Percentiles rank a stretch among this genome's conserved stretches.
Evolutionary conservation across 768 basidiomycete species (phyloP).

Genomic region (Pleurotus tuoliensis): DNA sequence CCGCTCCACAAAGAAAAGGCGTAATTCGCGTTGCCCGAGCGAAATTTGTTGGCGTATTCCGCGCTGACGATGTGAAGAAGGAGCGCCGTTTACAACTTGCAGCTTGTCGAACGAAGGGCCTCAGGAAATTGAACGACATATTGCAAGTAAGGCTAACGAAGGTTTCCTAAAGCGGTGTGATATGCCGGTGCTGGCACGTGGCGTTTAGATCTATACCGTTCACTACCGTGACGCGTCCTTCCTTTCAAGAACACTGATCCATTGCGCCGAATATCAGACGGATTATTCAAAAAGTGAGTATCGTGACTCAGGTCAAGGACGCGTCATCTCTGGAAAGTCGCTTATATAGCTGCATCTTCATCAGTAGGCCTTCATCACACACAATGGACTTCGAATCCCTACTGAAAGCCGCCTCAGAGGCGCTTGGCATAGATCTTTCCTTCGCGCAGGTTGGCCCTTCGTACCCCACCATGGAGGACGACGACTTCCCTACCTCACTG

Average conservation of each 20-base stretch:
- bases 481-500: conserved; percentile 38
- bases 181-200: neutral
- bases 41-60: neutral
- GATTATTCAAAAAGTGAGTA: conserved; percentile 2
- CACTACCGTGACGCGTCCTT: no score
- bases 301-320: neutral
- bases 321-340: neutral
- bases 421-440: conserved; percentile 6
- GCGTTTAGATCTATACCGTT: neutral
- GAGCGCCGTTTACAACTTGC: neutral
- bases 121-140: conserved; percentile 1
- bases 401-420: conserved; percentile 1
- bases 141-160: neutral
- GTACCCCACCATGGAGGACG: conserved; percentile 48
- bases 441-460: neutral
- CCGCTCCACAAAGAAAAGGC: conserved; percentile 27
- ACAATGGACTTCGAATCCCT: conserved; percentile 2
- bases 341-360: neutral
- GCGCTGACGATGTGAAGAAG: neutral
- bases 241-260: neutral
- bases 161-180: neutral
- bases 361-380: neutral
- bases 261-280: neutral
- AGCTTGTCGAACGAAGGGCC: neutral
- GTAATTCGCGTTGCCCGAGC: conserved; percentile 6